Evolutionary conservation across 805 yeast species (phyloP).

Genomic region (Debaryomyces maramus): DNA sequence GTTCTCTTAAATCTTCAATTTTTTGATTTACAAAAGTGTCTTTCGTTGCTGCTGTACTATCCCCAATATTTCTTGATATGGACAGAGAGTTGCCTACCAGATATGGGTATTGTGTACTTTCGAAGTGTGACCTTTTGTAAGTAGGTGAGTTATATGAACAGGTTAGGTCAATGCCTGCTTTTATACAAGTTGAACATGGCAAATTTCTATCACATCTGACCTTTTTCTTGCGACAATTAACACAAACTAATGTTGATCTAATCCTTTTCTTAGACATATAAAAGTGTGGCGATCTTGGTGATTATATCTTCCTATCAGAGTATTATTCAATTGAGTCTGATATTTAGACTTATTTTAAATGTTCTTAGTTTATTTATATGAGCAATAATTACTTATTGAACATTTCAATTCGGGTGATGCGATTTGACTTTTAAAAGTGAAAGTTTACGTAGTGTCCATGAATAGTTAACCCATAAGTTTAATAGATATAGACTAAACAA

Average conservation of each 20-base stretch:
- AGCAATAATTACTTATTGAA: no score
- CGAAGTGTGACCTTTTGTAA: background rate
- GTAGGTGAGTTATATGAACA: conserved; percentile 6
- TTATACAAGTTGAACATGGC: conserved; percentile 29
- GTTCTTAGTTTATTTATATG: no score
- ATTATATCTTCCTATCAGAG: no score
- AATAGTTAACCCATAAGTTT: no score
- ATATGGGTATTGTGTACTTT: background rate
- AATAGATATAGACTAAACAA: no score
- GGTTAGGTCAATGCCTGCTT: conserved; percentile 5
- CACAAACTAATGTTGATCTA: conserved; percentile 47
- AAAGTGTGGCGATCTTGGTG: no score
- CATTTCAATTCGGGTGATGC: no score
- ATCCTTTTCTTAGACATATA: conserved; percentile 31
- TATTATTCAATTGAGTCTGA: no score
- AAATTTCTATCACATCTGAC: conserved; percentile 41
- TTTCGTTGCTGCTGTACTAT: background rate
- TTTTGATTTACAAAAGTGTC: background rate
- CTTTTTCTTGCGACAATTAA: conserved; percentile 47
- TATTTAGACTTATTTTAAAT: no score
- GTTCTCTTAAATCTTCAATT: conserved; percentile 1
- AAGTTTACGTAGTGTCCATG: no score
- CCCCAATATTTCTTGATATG: background rate
- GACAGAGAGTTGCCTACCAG: background rate
- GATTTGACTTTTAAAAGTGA: no score